A percentile compares a stretch with the other conserved stretches of the same genome.
Evolutionary conservation across 352 stramenopile species (phyloP).

Genomic region (Phytophthora europaea): DNA sequence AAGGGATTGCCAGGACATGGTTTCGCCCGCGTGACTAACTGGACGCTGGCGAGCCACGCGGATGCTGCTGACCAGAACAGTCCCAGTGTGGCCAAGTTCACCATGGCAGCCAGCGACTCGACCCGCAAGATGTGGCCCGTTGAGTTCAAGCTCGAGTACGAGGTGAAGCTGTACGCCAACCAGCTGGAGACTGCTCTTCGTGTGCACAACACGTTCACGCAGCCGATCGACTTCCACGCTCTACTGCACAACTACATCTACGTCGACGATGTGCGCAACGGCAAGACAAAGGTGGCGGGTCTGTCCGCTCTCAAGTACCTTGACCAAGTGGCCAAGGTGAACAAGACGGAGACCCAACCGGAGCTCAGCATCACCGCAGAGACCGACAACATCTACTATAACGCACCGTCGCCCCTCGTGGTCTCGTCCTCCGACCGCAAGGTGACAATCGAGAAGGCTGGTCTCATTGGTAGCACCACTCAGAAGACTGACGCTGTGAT

Average conservation of each 20-base stretch:
- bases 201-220: conserved; percentile 88
- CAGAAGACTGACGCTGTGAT: conserved; percentile 83
- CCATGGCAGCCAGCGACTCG: conserved; percentile 37
- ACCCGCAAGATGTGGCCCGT: conserved; percentile 55
- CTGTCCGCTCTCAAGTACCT: conserved; percentile 85
- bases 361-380: conserved; percentile 69
- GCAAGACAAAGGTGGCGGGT: conserved; percentile 69
- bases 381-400: conserved; percentile 91
- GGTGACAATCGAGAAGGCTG: conserved; percentile 74
- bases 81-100: conserved; percentile 41
- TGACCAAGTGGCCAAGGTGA: conserved; percentile 85
- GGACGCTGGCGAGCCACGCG: conserved; percentile 37
- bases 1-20: conserved; percentile 82
- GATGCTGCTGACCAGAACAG: conserved; percentile 17
- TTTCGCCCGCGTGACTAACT: conserved; percentile 80
- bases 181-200: conserved; percentile 73
- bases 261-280: conserved; percentile 79
- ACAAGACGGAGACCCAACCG: conserved; percentile 63
- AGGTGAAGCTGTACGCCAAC: conserved; percentile 64
- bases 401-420: conserved; percentile 40
- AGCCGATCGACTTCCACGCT: conserved; percentile 92
- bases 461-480: conserved; percentile 40
- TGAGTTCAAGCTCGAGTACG: conserved; percentile 72
- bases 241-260: conserved; percentile 95
- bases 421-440: conserved; percentile 35